Percentiles rank a stretch among this genome's conserved stretches.
Conservation (phyloP, 495 filamentous ascomycete genomes). For the Tetracladium marchalianum region DNA sequence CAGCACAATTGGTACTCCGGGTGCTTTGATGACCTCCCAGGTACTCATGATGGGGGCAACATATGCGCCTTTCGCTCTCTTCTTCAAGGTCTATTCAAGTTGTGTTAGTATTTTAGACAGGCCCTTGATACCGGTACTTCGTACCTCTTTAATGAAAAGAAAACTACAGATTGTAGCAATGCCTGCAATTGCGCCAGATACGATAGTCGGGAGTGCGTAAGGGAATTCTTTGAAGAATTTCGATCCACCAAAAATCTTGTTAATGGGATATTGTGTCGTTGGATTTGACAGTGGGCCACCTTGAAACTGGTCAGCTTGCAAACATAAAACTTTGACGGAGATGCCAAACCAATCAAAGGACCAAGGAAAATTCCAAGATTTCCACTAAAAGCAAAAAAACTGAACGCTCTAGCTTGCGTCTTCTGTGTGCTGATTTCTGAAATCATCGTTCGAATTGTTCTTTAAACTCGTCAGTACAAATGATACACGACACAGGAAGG, state of each 20-base stretch:
- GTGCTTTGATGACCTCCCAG: constrained; percentile 44
- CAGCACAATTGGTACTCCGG: constrained; percentile 53
- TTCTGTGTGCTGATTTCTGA: constrained; percentile 54
- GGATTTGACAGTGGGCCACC: constrained; percentile 53
- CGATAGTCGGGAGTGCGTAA: constrained; percentile 52
- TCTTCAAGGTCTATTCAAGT: constrained; percentile 14
- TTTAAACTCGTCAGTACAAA: constrained; percentile 1
- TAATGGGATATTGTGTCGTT: constrained; percentile 38
- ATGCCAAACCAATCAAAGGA: constrained; percentile 41
- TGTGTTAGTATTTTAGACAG: constrained; percentile 2
- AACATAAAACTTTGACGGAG: neutral
- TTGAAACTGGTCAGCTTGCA: constrained; percentile 9
- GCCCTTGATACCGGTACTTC: constrained; percentile 1
- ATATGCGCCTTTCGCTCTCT: constrained; percentile 19
- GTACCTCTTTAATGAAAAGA: constrained; percentile 47
- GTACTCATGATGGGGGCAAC: constrained; percentile 30
- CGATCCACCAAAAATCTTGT: constrained; percentile 36
- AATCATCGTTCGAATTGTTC: constrained; percentile 60
- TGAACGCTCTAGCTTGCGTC: constrained; percentile 60
- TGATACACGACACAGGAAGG: neutral
- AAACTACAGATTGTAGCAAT: constrained; percentile 36
- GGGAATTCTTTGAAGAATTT: constrained; percentile 52
- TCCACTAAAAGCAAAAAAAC: constrained; percentile 58
- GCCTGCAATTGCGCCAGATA: constrained; percentile 37
- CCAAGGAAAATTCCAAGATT: constrained; percentile 64